A percentile compares a stretch with the other conserved stretches of the same genome.
Conservation (phyloP, 2,329 filamentous ascomycete genomes). For the Keithomyces neogunnii region DNA sequence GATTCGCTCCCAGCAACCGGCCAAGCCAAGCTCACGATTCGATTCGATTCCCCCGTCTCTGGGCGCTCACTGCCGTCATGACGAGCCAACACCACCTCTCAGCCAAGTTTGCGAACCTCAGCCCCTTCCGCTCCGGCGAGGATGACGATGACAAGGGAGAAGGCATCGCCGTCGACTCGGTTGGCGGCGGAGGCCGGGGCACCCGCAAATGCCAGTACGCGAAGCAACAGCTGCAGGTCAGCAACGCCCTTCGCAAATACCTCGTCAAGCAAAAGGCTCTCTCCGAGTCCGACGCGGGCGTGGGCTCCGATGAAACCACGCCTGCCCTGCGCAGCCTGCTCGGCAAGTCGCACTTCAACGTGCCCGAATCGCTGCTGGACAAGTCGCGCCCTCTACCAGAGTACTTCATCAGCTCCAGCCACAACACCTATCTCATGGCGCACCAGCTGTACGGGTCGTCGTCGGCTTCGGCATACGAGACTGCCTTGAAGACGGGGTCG, state of each 20-base stretch:
- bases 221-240: conserved; percentile 49
- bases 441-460: conserved; percentile 61
- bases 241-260: conserved; percentile 47
- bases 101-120: conserved; percentile 19
- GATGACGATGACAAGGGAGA: conserved; percentile 27
- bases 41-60: neutral
- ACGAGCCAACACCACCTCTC: conserved; percentile 19
- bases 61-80: neutral
- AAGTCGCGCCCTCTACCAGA: conserved; percentile 54
- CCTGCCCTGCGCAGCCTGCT: conserved; percentile 42
- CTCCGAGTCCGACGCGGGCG: conserved; percentile 35
- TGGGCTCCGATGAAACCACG: conserved; percentile 32
- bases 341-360: conserved; percentile 46
- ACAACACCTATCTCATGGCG: conserved; percentile 65
- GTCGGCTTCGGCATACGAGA: conserved; percentile 54
- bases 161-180: conserved; percentile 25
- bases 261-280: conserved; percentile 45
- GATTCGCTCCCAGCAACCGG: too few species aligned
- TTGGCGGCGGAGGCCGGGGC: conserved; percentile 53
- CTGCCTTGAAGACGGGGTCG: conserved; percentile 52
- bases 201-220: conserved; percentile 38
- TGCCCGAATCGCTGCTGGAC: conserved; percentile 46
- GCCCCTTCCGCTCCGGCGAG: conserved; percentile 20
- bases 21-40: neutral
- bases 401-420: conserved; percentile 65